Evolutionary conservation across 495 filamentous ascomycete species (phyloP), one percentile per base, ranked within the genome.

Genomic region (Talaromyces liani): DNA sequence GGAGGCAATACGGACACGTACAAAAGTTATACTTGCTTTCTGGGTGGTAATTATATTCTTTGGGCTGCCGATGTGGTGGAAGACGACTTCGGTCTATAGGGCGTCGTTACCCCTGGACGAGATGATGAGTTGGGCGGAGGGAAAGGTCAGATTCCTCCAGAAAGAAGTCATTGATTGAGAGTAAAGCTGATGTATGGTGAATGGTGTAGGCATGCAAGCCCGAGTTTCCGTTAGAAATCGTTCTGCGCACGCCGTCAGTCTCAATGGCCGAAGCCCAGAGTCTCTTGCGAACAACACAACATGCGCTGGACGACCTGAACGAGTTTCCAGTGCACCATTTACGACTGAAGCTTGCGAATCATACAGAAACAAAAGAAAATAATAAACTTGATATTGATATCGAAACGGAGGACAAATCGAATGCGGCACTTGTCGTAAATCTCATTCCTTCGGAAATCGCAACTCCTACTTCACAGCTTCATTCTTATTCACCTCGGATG

Each of bases 41-140:
- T 98, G 94, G 95, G 79, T 84, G 20, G 86, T 97, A 16, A 91
- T 95, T 12, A 71, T 96, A 25, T 84, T 89, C 34, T 79, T 98
- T 18, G 95, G 94, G 18, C 75, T 98, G 64, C 94, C 94, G 66
- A 88, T 96, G 86, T 98, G 94, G 94, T 91, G 91, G 86, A 86
- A 87, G 72, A 98, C 94, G n/a, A 98, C 95, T 1, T 88, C 91
- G 0, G 94, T 98, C 68, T 91, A 97, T 77, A 85, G 94, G 51
- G 92, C 94, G 2, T 82, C 85, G 41, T 77, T 98, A 67, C 94
- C 94, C 41, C 73, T 97, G 69, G 80, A 87, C 68, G 84, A 88
- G 64, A 98, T 98, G 94, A 84, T 88, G 58, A 85, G 89, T 62
- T 98, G 94, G 94, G 90, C 93, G 14, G 89, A 96, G 70, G 91